Evolutionary conservation across 2,329 filamentous ascomycete species (phyloP), one percentile per base, ranked within the genome.

Genomic region (Apiospora rasikravindrae): DNA sequence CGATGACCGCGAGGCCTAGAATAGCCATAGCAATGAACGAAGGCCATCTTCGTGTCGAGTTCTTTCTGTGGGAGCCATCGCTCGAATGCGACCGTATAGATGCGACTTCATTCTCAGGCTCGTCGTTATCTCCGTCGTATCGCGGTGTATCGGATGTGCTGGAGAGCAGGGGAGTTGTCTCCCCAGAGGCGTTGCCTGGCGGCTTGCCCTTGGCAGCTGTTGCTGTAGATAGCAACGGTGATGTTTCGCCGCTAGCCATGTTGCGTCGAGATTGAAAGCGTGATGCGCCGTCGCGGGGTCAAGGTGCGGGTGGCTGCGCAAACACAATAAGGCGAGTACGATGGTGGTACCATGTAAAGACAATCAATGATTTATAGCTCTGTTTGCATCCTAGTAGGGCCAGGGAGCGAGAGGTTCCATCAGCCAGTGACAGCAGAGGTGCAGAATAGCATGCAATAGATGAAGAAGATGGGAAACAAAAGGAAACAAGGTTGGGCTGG

Each of bases 1-100:
- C 80, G 29, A 96, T 77, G 7, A 92, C 86, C 8, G 91, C 78
- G 1, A 89, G 76, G 68, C 88, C 92, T 11, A 98, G 83, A 2
- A 92, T 72, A 1, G 87, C 76, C 73, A 98, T 89, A 42, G 95
- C 92, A 49, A 97, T 86, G 44, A 94, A 85, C 49, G 93, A 96
- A 11, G 94, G 92, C 94, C 94, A 97, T 84, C 91, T 86, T 75
- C 86, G 84, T 74, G 83, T 81, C 22, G 57, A n/a, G 33, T 22
- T 33, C 72, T 83, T 78, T 72, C 83, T 85, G 6, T 78, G 74
- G 7, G 77, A 76, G 1, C 75, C 72, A 45, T 76, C 72, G 47
- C 76, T 75, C 37, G 75, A 75, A 69, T 73, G 78, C 29, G 82
- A 78, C 70, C 78, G 77, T 69, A 79, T 71, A 16, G 82, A 82